Evolutionary conservation across 768 basidiomycete species (phyloP).

Genomic region (Phanerochaete carnosa): DNA sequence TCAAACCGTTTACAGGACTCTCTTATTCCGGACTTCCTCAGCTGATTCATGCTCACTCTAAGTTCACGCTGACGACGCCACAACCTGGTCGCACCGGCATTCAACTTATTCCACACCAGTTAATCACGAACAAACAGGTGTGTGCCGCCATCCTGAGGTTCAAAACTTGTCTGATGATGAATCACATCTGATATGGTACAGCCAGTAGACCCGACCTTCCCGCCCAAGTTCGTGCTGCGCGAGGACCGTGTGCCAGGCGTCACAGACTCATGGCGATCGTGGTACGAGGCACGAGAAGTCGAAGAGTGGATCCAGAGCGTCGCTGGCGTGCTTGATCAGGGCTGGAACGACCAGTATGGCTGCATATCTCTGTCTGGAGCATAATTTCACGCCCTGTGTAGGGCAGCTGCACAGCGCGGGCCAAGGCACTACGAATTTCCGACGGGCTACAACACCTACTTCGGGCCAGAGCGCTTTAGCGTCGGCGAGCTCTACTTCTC

Average conservation of each 20-base stretch:
- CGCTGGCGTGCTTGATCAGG: conserved; percentile 79
- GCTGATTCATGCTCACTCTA: conserved; percentile 78
- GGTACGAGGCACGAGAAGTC: conserved; percentile 79
- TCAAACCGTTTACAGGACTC: conserved; percentile 54
- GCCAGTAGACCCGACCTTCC: conserved; percentile 69
- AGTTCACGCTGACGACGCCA: conserved; percentile 55
- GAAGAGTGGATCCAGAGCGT: conserved; percentile 94
- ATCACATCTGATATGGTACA: conserved; percentile 25
- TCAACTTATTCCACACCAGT: conserved; percentile 80
- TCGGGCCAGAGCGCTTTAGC: conserved; percentile 75
- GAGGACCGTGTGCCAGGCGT: conserved; percentile 71
- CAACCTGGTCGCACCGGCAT: conserved; percentile 52
- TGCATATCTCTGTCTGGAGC: neutral
- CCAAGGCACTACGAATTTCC: conserved; percentile 90
- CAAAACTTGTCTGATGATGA: conserved; percentile 9
- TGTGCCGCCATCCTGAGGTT: neutral
- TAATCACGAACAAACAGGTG: conserved; percentile 80
- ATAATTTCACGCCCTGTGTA: conserved; percentile 25
- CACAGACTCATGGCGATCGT: conserved; percentile 76
- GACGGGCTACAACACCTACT: conserved; percentile 84
- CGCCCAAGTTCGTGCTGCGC: conserved; percentile 67
- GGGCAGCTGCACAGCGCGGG: conserved; percentile 54
- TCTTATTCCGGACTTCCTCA: conserved; percentile 69
- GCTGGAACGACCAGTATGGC: conserved; percentile 85
- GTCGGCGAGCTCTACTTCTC: conserved; percentile 90